Evolutionary conservation across 768 basidiomycete genomes (phyloP).

Genomic region (Russula compacta): DNA sequence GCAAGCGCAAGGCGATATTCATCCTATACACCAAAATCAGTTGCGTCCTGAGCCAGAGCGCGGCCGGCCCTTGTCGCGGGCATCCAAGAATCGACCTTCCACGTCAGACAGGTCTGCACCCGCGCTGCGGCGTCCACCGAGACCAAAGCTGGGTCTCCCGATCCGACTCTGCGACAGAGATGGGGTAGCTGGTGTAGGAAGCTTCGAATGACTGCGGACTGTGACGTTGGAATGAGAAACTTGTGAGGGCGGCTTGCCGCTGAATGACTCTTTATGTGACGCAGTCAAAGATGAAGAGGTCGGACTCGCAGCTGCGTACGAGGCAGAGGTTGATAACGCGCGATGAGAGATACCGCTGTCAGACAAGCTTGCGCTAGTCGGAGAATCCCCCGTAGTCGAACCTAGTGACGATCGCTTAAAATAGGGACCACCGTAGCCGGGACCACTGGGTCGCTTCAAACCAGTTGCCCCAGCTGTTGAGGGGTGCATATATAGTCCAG

Average conservation of each 20-base stretch:
- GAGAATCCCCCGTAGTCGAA: constrained; percentile 31
- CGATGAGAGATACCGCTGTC: constrained; percentile 14
- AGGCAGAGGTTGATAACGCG: background rate
- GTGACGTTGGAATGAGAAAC: constrained; percentile 23
- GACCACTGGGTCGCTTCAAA: constrained; percentile 54
- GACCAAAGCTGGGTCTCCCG: constrained; percentile 21
- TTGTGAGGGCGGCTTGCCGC: constrained; percentile 11
- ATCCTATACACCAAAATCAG: background rate
- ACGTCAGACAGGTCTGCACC: constrained; percentile 20
- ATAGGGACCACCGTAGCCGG: constrained; percentile 31
- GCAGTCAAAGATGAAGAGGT: constrained; percentile 2
- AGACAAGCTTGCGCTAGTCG: constrained; percentile 16
- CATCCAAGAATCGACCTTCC: constrained; percentile 15
- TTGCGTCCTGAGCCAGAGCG: constrained; percentile 21
- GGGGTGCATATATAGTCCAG: constrained; percentile 36
- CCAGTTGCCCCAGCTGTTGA: constrained; percentile 31
- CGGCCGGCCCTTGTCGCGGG: constrained; percentile 21
- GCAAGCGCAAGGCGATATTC: background rate
- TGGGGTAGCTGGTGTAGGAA: constrained; percentile 14
- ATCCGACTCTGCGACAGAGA: constrained; percentile 28
- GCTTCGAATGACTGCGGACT: constrained; percentile 22
- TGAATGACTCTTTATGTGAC: constrained; percentile 7
- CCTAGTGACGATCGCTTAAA: constrained; percentile 56
- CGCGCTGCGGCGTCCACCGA: constrained; percentile 23
- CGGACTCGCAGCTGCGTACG: background rate